Conservation (phyloP, 352 stramenopile genomes). For the Globisporangium spinosum region DNA sequence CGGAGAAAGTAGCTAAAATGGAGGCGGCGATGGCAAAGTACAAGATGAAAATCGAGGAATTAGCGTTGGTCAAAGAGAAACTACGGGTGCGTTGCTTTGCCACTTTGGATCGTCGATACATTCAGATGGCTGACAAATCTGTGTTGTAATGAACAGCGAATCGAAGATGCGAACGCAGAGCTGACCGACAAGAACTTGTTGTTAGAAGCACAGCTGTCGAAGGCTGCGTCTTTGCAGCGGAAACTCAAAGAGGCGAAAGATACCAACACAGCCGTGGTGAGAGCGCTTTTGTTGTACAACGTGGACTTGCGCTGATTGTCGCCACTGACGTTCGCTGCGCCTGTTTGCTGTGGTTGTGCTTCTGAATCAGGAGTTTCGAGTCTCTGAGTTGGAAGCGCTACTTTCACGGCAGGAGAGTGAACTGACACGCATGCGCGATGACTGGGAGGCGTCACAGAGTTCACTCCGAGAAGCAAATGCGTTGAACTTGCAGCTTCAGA, state of each 20-base stretch:
- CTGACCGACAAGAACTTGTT: constrained; percentile 52
- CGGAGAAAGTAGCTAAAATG: constrained; percentile 44
- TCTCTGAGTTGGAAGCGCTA: constrained; percentile 49
- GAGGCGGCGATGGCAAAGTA: constrained; percentile 57
- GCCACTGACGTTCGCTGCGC: neutral
- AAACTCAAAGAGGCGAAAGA: constrained; percentile 71
- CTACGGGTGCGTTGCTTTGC: constrained; percentile 26
- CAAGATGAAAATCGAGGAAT: constrained; percentile 64
- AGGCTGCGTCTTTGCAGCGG: constrained; percentile 44
- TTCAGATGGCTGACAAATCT: neutral
- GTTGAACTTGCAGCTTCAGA: constrained; percentile 53
- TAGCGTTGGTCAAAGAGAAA: constrained; percentile 47
- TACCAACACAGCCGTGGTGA: constrained; percentile 56
- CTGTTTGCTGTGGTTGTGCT: neutral
- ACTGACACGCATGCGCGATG: constrained; percentile 17
- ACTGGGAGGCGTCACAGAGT: constrained; percentile 29
- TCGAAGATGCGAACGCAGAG: constrained; percentile 54
- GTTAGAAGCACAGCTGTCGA: constrained; percentile 46
- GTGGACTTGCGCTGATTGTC: no score
- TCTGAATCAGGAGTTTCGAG: constrained; percentile 46
- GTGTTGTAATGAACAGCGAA: constrained; percentile 22
- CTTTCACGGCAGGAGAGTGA: constrained; percentile 35
- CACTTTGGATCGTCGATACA: neutral
- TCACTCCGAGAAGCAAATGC: constrained; percentile 36
- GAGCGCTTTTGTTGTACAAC: neutral